A percentile compares a stretch with the other conserved stretches of the same genome.
Evolutionary conservation across 495 filamentous ascomycete genomes (phyloP).

Genomic region (Penicillium mononematosum): DNA sequence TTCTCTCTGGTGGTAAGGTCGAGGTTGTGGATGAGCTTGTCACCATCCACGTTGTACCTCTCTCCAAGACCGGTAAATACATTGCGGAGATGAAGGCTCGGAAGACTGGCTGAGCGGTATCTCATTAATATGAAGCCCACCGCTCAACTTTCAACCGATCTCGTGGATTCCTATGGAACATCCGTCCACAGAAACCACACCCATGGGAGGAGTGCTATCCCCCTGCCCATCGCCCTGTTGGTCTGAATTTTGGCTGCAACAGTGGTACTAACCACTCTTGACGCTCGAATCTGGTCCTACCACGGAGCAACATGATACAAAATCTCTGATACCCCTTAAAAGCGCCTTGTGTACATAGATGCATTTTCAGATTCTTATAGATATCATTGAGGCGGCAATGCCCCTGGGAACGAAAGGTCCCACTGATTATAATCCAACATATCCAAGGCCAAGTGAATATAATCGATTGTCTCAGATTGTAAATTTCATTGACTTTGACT

Average conservation of each 20-base stretch:
- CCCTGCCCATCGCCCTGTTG: not conserved
- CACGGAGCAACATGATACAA: not conserved
- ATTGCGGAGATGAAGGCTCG: conserved; percentile 78
- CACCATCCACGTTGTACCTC: conserved; percentile 75
- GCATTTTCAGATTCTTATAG: conserved; percentile 7
- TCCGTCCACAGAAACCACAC: not conserved
- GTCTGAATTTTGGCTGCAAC: not conserved
- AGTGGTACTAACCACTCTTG: not conserved
- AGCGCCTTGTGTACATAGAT: conserved; percentile 15
- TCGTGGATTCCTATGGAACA: not conserved
- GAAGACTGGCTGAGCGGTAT: conserved; percentile 38
- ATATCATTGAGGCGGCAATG: conserved; percentile 8
- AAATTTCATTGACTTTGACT: not conserved
- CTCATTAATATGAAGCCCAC: not conserved
- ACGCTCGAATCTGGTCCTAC: not conserved
- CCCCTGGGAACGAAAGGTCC: conserved; percentile 1
- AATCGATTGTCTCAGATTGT: not conserved
- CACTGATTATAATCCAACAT: not conserved
- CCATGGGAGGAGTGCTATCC: not conserved
- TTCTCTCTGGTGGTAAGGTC: conserved; percentile 71
- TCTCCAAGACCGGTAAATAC: conserved; percentile 63
- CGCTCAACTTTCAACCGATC: not conserved
- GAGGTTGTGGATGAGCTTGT: conserved; percentile 87
- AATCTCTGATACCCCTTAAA: conserved; percentile 14
- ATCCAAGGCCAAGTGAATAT: not conserved